Evolutionary conservation across 768 basidiomycete genomes (phyloP), one percentile per base, ranked within the genome.

Genomic region (Leccinum olivaceopallidum): DNA sequence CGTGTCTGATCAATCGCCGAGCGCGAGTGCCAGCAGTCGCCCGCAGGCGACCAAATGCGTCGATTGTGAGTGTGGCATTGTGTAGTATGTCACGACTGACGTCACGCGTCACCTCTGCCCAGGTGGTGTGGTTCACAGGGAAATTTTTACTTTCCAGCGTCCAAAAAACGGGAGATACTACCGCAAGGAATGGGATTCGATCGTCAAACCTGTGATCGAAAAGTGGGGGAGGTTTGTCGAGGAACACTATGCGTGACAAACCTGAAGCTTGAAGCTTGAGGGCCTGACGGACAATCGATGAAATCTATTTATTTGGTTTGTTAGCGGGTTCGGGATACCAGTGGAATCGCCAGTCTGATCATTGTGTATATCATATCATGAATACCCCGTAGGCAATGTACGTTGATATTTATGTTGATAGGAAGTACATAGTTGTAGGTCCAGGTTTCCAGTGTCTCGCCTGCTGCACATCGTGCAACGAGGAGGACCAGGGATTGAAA

Each of bases 401-500:
- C 14, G 24, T 24, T 20, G 24, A 24, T 44, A 42, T 10, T n/a
- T 6, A 52, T 9, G 32, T 28, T 52, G 6, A 26, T 6, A 18
- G 26, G 5, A 28, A 26, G 48, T 26, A 44, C 42, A 44, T 24
- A 44, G 48, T 50, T 53, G 42, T 26, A 44, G 0, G 82, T 75
- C 36, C 87, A 82, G 39, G 77, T 70, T 32, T 73, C 71, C 8
- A 93, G 77, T 2, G 86, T 79, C 66, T 90, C 83, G 0, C 92
- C 92, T 7, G 87, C 72, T 1, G 83, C 80, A 28, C 89, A 85
- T 20, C 87, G 86, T n/a, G 89, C 80, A 30, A 85, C 79, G 54
- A 96, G 74, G 48, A 96, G 83, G 34, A 86, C 80, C 37, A 97
- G 80, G 14, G 92, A 88, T 59, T 94, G 94, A 10, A 97, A 78